Base-by-base conservation (phyloP, 139 green algal species). In the Diplosphaera chodatii region DNA sequence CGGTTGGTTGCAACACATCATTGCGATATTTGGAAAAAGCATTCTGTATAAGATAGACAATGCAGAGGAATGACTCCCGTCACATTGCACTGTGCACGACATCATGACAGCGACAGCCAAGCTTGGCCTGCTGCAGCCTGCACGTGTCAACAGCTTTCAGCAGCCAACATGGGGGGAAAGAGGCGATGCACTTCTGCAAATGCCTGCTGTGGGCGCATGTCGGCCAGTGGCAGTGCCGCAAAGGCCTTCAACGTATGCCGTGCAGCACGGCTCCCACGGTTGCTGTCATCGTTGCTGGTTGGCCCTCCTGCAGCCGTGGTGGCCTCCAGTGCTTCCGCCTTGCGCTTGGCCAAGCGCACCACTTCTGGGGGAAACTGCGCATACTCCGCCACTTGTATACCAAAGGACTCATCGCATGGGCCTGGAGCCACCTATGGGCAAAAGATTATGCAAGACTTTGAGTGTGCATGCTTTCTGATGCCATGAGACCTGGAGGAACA, bases 301-400 rank as follows among this genome's bases (percentile, higher is more conserved):
- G 71, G 66, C 68, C 83, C 73, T 28, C 69, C 40, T 25, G 75
- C 74, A 1, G 48, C 33, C 10, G 5, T 73, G 68, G 70, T 30
- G 32, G 70, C 83, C 69, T 95, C 91, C 41, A 97, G 80, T 78
- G 93, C 83, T 6, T 75, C 78, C 16, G 91, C 87, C 69, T 92
- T 91, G 1, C 77, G 59, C 37, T 84, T 85, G 4, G 94, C 94
- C 40, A 87, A 64, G 40, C 84, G 80, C 20, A 97, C 81, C 22
- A 98, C 93, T 1, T 83, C 74, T 2, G 81, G 48, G 3, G 95
- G 95, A 76, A 99, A 97, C 55, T 83, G 78, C 6, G 93, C 90
- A 79, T 88, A 94, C 80, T 96, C 90, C 8, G 94, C 94, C 5
- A 97, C 91, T 59, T 96, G 86, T 66, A 99, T 96, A 32, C 93